Evolutionary conservation across 441 rosid genomes (phyloP).

Genomic region (Cnidoscolus chayamansa): DNA sequence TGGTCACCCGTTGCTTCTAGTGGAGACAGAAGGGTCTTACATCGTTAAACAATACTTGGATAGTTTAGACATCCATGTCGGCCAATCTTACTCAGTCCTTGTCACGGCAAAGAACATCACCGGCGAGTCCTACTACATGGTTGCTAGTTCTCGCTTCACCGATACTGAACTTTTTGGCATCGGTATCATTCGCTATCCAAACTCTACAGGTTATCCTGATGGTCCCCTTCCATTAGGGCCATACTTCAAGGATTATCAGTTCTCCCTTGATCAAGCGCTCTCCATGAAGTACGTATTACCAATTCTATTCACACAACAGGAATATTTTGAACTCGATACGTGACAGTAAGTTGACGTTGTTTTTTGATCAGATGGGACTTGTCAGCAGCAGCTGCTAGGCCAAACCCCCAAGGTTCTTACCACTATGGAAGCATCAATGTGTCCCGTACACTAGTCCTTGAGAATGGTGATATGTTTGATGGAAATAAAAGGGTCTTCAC

Average conservation of each 20-base stretch:
- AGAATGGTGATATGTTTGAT: constrained; percentile 20
- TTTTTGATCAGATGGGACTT: constrained; percentile 33
- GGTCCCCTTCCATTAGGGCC: constrained; percentile 33
- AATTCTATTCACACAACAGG: background rate
- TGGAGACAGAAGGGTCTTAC: constrained; percentile 52
- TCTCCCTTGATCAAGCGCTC: constrained; percentile 34
- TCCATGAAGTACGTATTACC: constrained; percentile 26
- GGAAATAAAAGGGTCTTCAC: constrained; percentile 26
- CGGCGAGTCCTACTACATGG: constrained; percentile 33
- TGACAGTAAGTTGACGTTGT: background rate
- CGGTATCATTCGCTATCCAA: constrained; percentile 27
- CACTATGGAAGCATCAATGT: constrained; percentile 28
- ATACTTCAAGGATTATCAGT: constrained; percentile 17
- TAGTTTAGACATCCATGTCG: constrained; percentile 43
- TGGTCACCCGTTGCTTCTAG: constrained; percentile 33
- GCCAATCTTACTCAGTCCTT: constrained; percentile 46
- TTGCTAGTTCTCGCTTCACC: constrained; percentile 35
- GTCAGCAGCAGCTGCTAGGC: constrained; percentile 35
- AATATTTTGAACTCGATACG: no score
- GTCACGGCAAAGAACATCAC: constrained; percentile 30
- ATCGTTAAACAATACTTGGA: constrained; percentile 22
- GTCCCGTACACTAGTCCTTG: constrained; percentile 28
- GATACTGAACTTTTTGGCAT: constrained; percentile 19
- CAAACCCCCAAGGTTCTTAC: constrained; percentile 45
- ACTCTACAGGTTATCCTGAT: constrained; percentile 15